These are phyloP conservation scores for Neltuma alba DNA, from an alignment of 306 rosid species.

Conservation along the genomic window DNA sequence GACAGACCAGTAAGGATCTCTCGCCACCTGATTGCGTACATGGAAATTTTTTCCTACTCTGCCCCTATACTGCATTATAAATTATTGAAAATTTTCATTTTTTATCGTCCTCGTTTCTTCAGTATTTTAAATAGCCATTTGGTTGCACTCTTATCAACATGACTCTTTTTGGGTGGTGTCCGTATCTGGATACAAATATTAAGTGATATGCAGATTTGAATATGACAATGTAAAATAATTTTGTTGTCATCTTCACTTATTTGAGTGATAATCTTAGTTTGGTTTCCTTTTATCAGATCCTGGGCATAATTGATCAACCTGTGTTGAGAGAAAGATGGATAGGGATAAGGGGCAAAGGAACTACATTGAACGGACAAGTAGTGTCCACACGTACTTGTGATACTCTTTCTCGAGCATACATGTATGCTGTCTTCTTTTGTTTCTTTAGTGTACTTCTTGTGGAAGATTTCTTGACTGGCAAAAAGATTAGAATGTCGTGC, in stretches of 20 bases:
- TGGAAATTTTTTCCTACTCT: too few relatives aligned
- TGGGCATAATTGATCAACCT: constrained; percentile 95
- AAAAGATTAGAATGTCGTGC: not conserved
- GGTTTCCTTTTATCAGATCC: constrained; percentile 58
- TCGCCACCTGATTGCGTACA: constrained; percentile 32
- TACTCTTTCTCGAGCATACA: constrained; percentile 74
- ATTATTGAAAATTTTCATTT: not conserved
- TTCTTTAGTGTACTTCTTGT: constrained; percentile 17
- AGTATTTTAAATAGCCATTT: constrained; percentile 10
- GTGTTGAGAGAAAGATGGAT: constrained; percentile 91
- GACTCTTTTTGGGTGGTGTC: not conserved
- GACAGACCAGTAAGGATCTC: constrained; percentile 70
- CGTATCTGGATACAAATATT: not conserved
- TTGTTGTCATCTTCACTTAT: constrained; percentile 15
- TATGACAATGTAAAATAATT: not conserved
- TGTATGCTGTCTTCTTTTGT: constrained; percentile 51
- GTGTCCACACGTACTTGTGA: constrained; percentile 77
- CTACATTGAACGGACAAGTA: constrained; percentile 77
- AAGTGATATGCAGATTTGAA: not conserved
- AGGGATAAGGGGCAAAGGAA: constrained; percentile 75
- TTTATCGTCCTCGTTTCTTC: constrained; percentile 8
- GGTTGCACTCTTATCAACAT: not conserved
- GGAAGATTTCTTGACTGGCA: constrained; percentile 19
- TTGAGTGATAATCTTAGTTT: constrained; percentile 14
- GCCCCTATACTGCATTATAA: too few relatives aligned